Evolutionary conservation across 257 asterid genomes (phyloP).

Genomic region (Buddleja alternifolia): DNA sequence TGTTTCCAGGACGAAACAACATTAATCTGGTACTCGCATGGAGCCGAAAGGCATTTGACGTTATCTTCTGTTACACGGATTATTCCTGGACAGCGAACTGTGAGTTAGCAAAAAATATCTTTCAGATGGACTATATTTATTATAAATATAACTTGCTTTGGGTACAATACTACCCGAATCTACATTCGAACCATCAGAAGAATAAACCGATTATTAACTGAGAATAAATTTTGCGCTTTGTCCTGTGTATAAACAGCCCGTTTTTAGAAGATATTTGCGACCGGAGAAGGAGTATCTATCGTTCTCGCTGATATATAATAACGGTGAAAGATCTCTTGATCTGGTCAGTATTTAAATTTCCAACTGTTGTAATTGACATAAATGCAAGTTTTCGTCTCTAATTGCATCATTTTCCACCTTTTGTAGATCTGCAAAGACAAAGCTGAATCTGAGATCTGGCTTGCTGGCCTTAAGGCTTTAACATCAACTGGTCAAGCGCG

Average conservation of each 20-base stretch:
- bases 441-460: conserved; percentile 89
- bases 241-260: conserved; percentile 66
- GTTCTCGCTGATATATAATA: conserved; percentile 82
- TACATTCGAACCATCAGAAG: not conserved
- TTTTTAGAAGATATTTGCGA: conserved; percentile 86
- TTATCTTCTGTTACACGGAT: conserved; percentile 79
- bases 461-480: conserved; percentile 77
- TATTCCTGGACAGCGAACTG: conserved; percentile 98
- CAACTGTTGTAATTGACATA: conserved; percentile 9
- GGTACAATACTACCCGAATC: conserved; percentile 11
- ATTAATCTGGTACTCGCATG: conserved; percentile 84
- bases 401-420: conserved; percentile 22
- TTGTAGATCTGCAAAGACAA: conserved; percentile 90
- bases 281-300: conserved; percentile 97
- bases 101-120: conserved; percentile 52
- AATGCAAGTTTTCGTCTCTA: conserved; percentile 14
- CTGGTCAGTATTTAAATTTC: conserved; percentile 57
- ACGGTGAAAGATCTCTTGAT: conserved; percentile 94
- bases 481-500: conserved; percentile 64
- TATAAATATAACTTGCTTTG: conserved; percentile 30
- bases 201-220: conserved; percentile 25
- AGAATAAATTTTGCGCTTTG: conserved; percentile 16
- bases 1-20: conserved; percentile 85
- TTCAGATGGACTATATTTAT: conserved; percentile 29
- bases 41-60: conserved; percentile 79